Evolutionary conservation across 805 yeast species (phyloP).

Genomic region (Hanseniaspora clermontiae): DNA sequence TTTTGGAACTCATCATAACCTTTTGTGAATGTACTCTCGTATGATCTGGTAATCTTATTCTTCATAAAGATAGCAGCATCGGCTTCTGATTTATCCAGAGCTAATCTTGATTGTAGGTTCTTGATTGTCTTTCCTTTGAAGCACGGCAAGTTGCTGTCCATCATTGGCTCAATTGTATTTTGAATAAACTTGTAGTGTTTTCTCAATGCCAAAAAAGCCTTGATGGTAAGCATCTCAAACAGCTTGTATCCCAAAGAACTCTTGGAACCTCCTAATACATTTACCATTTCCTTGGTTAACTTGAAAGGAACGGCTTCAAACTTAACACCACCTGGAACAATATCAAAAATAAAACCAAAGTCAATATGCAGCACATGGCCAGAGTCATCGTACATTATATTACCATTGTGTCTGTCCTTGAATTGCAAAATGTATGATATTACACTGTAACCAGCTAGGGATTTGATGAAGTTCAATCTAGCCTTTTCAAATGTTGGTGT

Average conservation of each 20-base stretch:
- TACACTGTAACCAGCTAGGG: slow-evolving; percentile 87
- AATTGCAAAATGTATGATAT: slow-evolving; percentile 83
- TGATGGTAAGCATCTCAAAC: slow-evolving; percentile 91
- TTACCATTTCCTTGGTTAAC: slow-evolving; percentile 88
- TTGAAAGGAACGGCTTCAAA: slow-evolving; percentile 98
- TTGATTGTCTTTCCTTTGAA: slow-evolving; percentile 73
- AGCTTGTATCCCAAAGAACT: slow-evolving; percentile 77
- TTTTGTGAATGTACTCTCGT: slow-evolving; percentile 77
- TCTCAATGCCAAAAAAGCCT: slow-evolving; percentile 78
- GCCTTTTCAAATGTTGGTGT: slow-evolving; percentile 84
- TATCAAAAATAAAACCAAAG: slow-evolving; percentile 96
- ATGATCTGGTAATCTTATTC: slow-evolving; percentile 61
- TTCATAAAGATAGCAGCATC: slow-evolving; percentile 76
- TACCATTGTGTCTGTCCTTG: slow-evolving; percentile 97
- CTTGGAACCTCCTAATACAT: slow-evolving; percentile 84
- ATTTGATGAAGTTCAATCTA: slow-evolving; percentile 80
- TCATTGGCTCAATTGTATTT: slow-evolving; percentile 80
- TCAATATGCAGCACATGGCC: slow-evolving; percentile 95
- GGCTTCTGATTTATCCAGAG: slow-evolving; percentile 61
- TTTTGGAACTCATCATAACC: slow-evolving; percentile 97
- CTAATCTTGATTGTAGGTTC: slow-evolving; percentile 67
- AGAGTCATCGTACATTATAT: slow-evolving; percentile 86
- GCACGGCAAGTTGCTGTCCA: slow-evolving; percentile 90
- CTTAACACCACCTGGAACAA: slow-evolving; percentile 96
- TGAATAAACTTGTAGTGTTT: slow-evolving; percentile 78